Conservation (phyloP, 306 rosid species). For the Vigna mungo region DNA sequence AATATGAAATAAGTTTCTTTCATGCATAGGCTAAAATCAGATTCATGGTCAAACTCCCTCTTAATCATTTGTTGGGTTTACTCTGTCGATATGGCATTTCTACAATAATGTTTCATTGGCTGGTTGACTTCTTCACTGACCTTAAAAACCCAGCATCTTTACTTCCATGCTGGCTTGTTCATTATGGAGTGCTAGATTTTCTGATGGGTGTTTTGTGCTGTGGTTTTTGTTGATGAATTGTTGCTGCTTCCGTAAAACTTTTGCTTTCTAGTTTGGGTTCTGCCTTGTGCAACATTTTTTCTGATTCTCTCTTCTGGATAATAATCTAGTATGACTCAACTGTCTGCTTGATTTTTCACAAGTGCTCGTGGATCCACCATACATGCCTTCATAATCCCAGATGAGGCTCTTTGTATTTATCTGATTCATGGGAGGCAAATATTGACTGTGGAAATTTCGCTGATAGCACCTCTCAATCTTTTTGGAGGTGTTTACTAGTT, state of each 20-base stretch:
- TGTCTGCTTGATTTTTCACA: constrained; percentile 12
- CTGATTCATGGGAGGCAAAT: constrained; percentile 60
- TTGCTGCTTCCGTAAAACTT: constrained; percentile 23
- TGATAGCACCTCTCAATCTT: constrained; percentile 44
- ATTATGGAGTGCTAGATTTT: constrained; percentile 11
- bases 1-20: too few relatives aligned
- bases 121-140: constrained; percentile 26
- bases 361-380: background rate
- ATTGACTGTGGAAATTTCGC: constrained; percentile 42
- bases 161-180: constrained; percentile 22
- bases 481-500: constrained; percentile 52
- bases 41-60: background rate
- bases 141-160: background rate
- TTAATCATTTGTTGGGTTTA: background rate
- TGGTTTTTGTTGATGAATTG: background rate
- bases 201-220: background rate
- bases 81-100: background rate
- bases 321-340: constrained; percentile 32
- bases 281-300: constrained; percentile 20
- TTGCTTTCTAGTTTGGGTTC: background rate
- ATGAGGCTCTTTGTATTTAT: constrained; percentile 50
- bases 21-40: background rate
- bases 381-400: constrained; percentile 62
- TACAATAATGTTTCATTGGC: background rate
- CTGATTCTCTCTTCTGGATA: constrained; percentile 19